phyloP scores from a whole-genome alignment of 2,329 filamentous ascomycete genomes.

The Phaeosphaeria sp. region DNA sequence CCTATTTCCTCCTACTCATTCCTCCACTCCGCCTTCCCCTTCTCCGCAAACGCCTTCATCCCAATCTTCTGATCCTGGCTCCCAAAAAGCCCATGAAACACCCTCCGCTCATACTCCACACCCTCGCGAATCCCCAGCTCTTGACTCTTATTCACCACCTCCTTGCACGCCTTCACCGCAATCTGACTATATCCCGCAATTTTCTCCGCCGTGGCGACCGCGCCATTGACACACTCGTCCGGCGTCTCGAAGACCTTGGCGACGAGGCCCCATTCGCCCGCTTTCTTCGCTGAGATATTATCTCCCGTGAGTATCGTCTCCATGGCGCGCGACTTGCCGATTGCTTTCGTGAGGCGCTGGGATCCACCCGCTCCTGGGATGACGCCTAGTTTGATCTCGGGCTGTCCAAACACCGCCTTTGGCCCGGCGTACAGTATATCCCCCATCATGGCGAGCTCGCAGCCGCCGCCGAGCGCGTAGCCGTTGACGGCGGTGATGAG shows the following conservation, averaged over 20 bases:
- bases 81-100: conserved; percentile 94
- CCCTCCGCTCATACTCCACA: conserved; percentile 89
- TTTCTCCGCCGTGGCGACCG: conserved; percentile 82
- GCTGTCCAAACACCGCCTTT: conserved; percentile 90
- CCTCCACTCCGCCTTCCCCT: conserved; percentile 91
- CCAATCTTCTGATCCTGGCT: conserved; percentile 96
- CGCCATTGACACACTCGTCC: conserved; percentile 81
- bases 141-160: conserved; percentile 99
- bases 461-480: conserved; percentile 92
- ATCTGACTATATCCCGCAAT: conserved; percentile 88
- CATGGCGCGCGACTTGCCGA: conserved; percentile 56
- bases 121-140: conserved; percentile 86
- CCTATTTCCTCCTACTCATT: no score
- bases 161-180: conserved; percentile 89
- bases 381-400: conserved; percentile 93
- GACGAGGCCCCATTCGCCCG: conserved; percentile 88
- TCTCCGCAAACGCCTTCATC: conserved; percentile 93
- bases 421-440: conserved; percentile 92
- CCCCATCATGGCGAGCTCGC: conserved; percentile 96
- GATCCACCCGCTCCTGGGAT: conserved; percentile 92
- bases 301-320: conserved; percentile 57
- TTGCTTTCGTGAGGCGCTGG: conserved; percentile 80
- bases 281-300: conserved; percentile 83
- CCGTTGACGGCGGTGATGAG: conserved; percentile 94
- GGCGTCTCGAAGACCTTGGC: conserved; percentile 80